These are phyloP conservation scores for Apiospora kogelbergensis DNA, from an alignment of 2,329 filamentous ascomycete genomes.

Conservation along the genomic window DNA sequence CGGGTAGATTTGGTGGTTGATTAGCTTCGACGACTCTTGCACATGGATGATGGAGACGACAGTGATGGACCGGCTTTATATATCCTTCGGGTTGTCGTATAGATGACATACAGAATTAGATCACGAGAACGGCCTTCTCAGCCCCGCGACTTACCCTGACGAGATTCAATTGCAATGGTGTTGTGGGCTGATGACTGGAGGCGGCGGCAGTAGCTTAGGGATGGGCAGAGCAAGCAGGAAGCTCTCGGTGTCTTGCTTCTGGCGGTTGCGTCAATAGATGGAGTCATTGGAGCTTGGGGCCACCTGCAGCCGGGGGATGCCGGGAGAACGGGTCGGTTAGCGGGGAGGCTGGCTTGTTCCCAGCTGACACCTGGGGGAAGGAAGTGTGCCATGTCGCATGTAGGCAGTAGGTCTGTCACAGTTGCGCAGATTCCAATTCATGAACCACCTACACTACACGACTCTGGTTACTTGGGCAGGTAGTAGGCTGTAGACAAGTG, in stretches of 20 bases:
- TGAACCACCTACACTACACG: too few species aligned
- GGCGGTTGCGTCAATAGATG: slow-evolving; percentile 9
- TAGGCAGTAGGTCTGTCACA: background rate
- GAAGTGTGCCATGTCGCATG: too few species aligned
- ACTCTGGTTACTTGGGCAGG: background rate
- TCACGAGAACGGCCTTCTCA: background rate
- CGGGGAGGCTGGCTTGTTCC: slow-evolving; percentile 1
- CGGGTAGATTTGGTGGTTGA: slow-evolving; percentile 4
- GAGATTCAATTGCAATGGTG: slow-evolving; percentile 5
- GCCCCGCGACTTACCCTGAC: background rate
- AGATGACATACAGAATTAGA: background rate
- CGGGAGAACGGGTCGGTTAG: slow-evolving; percentile 4
- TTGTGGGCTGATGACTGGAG: slow-evolving; percentile 9
- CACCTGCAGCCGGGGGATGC: slow-evolving; percentile 1
- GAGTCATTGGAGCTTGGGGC: background rate
- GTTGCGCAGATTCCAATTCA: background rate
- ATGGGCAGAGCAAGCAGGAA: background rate
- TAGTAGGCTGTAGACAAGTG: too few species aligned
- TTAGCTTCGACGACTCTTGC: background rate
- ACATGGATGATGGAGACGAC: background rate
- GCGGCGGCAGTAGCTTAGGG: slow-evolving; percentile 3
- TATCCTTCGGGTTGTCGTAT: background rate
- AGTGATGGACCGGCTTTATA: background rate
- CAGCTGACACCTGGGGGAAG: background rate
- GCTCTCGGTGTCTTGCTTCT: background rate